These are phyloP conservation scores for Thecaphora frezii DNA, from an alignment of 1,284 basidiomycete genomes.

Conservation along the genomic window DNA sequence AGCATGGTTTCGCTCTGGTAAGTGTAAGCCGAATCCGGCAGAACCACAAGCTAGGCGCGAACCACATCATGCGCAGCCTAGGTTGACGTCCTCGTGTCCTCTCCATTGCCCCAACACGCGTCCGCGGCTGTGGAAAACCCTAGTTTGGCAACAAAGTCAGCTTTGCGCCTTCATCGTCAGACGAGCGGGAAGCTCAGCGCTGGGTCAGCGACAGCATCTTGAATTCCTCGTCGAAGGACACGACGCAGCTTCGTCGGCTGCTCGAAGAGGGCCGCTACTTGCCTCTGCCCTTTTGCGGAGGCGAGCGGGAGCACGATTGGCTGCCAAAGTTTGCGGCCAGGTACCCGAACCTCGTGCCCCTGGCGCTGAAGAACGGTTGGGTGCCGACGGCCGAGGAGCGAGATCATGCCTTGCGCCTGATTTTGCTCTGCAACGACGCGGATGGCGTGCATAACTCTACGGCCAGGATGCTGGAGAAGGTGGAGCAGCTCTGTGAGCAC, in stretches of 20 bases:
- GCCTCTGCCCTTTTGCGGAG: background rate
- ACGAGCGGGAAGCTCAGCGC: no score
- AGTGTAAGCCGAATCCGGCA: no score
- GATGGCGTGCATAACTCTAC: background rate
- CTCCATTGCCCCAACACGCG: no score
- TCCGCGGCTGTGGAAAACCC: no score
- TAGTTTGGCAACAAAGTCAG: no score
- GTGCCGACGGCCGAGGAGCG: background rate
- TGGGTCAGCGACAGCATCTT: no score
- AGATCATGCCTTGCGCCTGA: background rate
- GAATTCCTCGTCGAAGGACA: no score
- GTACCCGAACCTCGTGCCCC: background rate
- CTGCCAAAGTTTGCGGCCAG: background rate
- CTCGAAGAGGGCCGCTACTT: background rate
- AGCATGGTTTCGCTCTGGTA: background rate
- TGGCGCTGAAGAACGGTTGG: background rate
- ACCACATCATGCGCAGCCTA: no score
- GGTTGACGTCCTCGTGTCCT: no score
- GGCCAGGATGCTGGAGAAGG: background rate
- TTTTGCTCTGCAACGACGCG: background rate
- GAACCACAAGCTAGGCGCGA: no score
- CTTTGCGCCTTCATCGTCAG: no score
- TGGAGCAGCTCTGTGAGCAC: background rate
- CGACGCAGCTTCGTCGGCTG: no score
- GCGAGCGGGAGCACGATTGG: background rate